Evolutionary conservation across 192 early-diverging fungal genomes (phyloP).

Genomic region (Rhizoclosmatium sp.): DNA sequence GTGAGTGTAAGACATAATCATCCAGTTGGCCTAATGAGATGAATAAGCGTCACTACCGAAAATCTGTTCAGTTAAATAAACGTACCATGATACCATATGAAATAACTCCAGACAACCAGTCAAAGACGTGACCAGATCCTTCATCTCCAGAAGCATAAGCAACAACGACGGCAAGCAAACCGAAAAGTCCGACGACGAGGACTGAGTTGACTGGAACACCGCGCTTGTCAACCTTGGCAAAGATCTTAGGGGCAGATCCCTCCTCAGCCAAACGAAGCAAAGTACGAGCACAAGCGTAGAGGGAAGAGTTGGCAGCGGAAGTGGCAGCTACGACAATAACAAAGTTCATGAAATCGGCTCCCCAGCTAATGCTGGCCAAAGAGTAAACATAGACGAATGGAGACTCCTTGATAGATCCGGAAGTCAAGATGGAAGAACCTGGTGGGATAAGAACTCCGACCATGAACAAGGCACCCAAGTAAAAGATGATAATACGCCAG

Average conservation of each 20-base stretch:
- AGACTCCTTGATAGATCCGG: constrained; percentile 54
- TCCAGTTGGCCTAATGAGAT: background rate
- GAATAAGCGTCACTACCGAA: constrained; percentile 6
- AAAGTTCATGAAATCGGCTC: constrained; percentile 74
- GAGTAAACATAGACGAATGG: constrained; percentile 74
- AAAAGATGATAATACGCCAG: too few relatives aligned
- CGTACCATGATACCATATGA: constrained; percentile 13
- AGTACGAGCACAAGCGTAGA: constrained; percentile 75
- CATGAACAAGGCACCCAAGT: constrained; percentile 59
- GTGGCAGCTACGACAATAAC: constrained; percentile 74
- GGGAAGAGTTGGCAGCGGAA: constrained; percentile 80
- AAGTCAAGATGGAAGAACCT: constrained; percentile 61
- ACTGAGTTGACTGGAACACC: constrained; percentile 73
- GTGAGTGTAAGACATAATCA: background rate
- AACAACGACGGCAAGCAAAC: constrained; percentile 61
- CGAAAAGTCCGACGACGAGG: constrained; percentile 56
- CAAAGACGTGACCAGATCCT: constrained; percentile 52
- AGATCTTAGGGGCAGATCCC: constrained; percentile 67
- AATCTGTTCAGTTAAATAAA: too few relatives aligned
- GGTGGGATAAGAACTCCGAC: constrained; percentile 78
- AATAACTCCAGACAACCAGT: constrained; percentile 37
- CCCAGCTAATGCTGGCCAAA: constrained; percentile 58
- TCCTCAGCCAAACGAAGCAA: constrained; percentile 67
- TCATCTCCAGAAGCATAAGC: constrained; percentile 40
- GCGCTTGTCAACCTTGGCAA: constrained; percentile 51